Evolutionary conservation across 192 early-diverging fungal species (phyloP).

Genomic region (Chytriomyces sp.): DNA sequence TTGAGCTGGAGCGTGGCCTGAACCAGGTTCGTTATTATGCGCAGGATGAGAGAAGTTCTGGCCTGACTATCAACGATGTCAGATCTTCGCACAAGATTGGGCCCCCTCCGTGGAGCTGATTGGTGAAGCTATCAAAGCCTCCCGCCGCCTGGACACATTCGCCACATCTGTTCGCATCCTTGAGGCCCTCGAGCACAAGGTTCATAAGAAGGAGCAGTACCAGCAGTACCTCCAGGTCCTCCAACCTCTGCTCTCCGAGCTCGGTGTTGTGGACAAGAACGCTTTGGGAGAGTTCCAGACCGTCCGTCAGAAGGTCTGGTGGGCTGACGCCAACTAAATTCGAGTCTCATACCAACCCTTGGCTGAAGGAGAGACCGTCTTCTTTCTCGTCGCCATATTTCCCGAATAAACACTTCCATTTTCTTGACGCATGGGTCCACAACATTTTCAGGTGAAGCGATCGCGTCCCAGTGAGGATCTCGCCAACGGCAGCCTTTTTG

Average conservation of each 20-base stretch:
- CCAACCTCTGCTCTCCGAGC: slow-evolving; percentile 81
- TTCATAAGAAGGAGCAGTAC: slow-evolving; percentile 83
- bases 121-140: slow-evolving; percentile 85
- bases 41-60: slow-evolving; percentile 44
- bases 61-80: not conserved
- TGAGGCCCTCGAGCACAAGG: slow-evolving; percentile 91
- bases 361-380: not conserved
- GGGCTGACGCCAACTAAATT: slow-evolving; percentile 38
- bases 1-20: slow-evolving; percentile 96
- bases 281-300: slow-evolving; percentile 69
- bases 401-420: too few species aligned
- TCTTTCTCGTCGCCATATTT: not conserved
- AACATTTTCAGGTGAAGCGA: too few species aligned
- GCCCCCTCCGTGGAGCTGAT: slow-evolving; percentile 78
- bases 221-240: slow-evolving; percentile 86
- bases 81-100: not conserved
- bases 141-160: slow-evolving; percentile 91
- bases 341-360: not conserved
- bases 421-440: too few species aligned
- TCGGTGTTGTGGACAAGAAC: slow-evolving; percentile 87
- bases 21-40: slow-evolving; percentile 99
- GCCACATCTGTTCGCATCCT: slow-evolving; percentile 91
- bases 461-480: too few species aligned
- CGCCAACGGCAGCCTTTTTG: too few species aligned
- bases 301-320: slow-evolving; percentile 48